These are phyloP conservation scores for Calocybe gangraenosa DNA, from an alignment of 768 basidiomycete genomes.

Conservation along the genomic window DNA sequence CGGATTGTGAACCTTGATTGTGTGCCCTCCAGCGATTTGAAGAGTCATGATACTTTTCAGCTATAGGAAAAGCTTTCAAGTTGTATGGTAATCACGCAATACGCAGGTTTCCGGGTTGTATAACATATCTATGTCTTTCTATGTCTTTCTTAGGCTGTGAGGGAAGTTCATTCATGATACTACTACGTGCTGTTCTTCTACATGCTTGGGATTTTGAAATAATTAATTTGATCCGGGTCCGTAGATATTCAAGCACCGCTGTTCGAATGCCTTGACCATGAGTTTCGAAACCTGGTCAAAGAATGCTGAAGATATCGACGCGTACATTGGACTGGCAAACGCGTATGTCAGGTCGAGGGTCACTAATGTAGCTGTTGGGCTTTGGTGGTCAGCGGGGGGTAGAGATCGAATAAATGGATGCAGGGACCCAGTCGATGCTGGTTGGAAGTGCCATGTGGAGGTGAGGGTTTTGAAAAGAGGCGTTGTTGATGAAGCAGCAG, in stretches of 20 bases:
- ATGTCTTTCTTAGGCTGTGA: too few species aligned
- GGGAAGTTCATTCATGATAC: too few species aligned
- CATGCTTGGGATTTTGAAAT: too few species aligned
- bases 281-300: slow-evolving; percentile 82
- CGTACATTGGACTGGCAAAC: slow-evolving; percentile 85
- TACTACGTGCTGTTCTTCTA: too few species aligned
- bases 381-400: slow-evolving; percentile 2
- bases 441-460: slow-evolving; percentile 73
- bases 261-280: slow-evolving; percentile 93
- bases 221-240: slow-evolving; percentile 34
- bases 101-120: too few species aligned
- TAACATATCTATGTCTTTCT: too few species aligned
- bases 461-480: slow-evolving; percentile 69
- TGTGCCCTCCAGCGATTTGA: too few species aligned
- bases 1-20: too few species aligned
- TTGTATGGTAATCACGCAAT: too few species aligned
- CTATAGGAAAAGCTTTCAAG: too few species aligned
- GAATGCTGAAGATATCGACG: slow-evolving; percentile 76
- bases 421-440: slow-evolving; percentile 41
- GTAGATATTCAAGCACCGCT: slow-evolving; percentile 72
- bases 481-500: slow-evolving; percentile 65
- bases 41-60: too few species aligned
- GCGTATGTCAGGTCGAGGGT: slow-evolving; percentile 82
- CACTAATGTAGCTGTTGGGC: slow-evolving; percentile 61
- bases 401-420: slow-evolving; percentile 26